Conservation (phyloP, 305 asterid genomes). For the Rubia peregrina region DNA sequence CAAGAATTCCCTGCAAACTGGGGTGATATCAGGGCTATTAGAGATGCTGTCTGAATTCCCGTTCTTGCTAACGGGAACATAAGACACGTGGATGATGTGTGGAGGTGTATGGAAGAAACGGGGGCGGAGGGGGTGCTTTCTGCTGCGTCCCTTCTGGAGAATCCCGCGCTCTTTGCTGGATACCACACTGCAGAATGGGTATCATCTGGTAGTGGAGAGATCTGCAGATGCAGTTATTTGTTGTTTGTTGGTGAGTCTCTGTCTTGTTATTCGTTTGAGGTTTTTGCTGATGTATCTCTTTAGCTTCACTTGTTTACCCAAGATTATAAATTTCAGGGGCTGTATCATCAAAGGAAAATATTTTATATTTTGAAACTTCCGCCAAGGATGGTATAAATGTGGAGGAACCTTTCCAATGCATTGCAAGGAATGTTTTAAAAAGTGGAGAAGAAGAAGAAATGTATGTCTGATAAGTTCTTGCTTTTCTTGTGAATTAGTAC, state of each 20-base stretch:
- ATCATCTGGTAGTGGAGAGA: constrained; percentile 27
- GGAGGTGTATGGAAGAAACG: constrained; percentile 63
- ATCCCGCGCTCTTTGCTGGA: constrained; percentile 92
- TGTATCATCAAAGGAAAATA: constrained; percentile 43
- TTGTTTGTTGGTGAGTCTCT: too few relatives aligned
- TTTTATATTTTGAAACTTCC: constrained; percentile 80
- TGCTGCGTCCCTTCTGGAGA: constrained; percentile 90
- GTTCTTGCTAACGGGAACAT: constrained; percentile 90
- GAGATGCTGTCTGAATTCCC: constrained; percentile 73
- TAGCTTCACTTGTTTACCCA: too few relatives aligned
- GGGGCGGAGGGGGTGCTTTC: constrained; percentile 79
- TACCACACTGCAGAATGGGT: constrained; percentile 68
- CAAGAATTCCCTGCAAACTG: constrained; percentile 74
- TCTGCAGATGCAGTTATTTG: too few relatives aligned
- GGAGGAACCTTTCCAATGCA: constrained; percentile 82
- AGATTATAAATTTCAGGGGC: too few relatives aligned
- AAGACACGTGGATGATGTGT: constrained; percentile 66
- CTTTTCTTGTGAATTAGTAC: not conserved
- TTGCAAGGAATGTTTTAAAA: constrained; percentile 50
- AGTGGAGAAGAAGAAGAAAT: constrained; percentile 56
- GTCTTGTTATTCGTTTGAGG: too few relatives aligned
- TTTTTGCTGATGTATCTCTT: too few relatives aligned
- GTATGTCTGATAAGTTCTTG: constrained; percentile 34
- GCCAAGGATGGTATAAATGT: constrained; percentile 84
- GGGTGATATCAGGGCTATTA: constrained; percentile 69